Evolutionary conservation across 2,329 filamentous ascomycete genomes (phyloP), one percentile per base, ranked within the genome.

Genomic region (Pyricularia grisea): DNA sequence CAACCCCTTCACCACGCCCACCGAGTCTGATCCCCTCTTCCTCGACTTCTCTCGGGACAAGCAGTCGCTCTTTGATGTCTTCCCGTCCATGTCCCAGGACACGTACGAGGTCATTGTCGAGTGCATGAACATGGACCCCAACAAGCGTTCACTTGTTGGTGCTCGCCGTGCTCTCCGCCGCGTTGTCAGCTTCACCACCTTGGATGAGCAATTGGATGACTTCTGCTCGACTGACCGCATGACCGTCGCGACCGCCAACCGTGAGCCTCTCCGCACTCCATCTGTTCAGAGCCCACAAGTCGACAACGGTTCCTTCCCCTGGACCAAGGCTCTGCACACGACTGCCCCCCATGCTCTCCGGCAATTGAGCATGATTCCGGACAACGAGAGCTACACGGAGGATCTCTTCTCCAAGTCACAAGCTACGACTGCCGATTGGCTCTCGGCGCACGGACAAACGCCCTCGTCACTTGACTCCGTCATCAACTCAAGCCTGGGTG

Each of bases 1-100:
- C 77, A 99, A 99, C 78, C 95, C 95, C 0, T 99, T 99, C 78
- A 93, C 92, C 68, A 92, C 90, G 2, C 95, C 95, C 0, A 93
- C 92, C 1, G 89, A 93, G 79, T 89, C 91, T n/a, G 95, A 99
- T 76, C 91, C 93, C 14, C 83, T 99, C 67, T 99, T 97, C 81
- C 85, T 93, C 71, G 95, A 99, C 79, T 99, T 96, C 78, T 92
- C 90, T 67, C 89, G 92, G 70, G 94, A 99, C 81, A 93, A 93
- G 79, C 94, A 98, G 80, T 96, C 92, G 60, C 87, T 99, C 70
- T 99, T 99, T 78, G 95, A 99, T 78, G 92, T 98, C 75, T 99
- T 99, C 79, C 94, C 95, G 58, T 94, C 92, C 79, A 97, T 99
- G 94, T 98, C 94, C 67, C 93, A 97, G 79, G 95, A 99, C 79